These are phyloP conservation scores for Pulveroboletus frians DNA, from an alignment of 768 basidiomycete genomes.

Conservation along the genomic window DNA sequence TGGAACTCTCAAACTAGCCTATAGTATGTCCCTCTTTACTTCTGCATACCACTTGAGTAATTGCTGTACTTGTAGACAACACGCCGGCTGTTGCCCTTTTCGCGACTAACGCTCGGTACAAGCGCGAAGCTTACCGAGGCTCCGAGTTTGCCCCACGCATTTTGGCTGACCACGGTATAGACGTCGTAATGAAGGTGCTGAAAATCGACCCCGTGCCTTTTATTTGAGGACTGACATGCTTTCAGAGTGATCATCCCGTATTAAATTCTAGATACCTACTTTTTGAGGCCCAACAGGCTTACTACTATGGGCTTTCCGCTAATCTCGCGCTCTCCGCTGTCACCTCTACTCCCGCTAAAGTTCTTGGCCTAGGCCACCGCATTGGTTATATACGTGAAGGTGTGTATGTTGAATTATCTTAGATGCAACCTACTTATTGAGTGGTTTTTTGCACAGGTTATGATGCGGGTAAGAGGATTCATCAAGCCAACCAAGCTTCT, in stretches of 20 bases:
- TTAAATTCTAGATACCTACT: slow-evolving; percentile 51
- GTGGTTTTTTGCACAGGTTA: slow-evolving; percentile 40
- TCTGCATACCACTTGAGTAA: not conserved
- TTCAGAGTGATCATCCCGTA: slow-evolving; percentile 50
- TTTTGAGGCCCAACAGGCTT: slow-evolving; percentile 59
- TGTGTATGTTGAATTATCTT: slow-evolving; percentile 12
- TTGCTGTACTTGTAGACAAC: slow-evolving; percentile 29
- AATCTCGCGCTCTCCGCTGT: slow-evolving; percentile 66
- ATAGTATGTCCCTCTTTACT: slow-evolving; percentile 22
- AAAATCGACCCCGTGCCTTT: slow-evolving; percentile 22
- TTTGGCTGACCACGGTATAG: slow-evolving; percentile 50
- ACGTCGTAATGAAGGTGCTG: slow-evolving; percentile 56
- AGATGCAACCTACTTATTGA: not conserved
- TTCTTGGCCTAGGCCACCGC: slow-evolving; percentile 71
- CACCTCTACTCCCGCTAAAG: slow-evolving; percentile 64
- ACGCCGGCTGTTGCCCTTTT: slow-evolving; percentile 77
- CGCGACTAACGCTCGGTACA: slow-evolving; percentile 67
- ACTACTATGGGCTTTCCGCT: slow-evolving; percentile 64
- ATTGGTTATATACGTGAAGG: slow-evolving; percentile 59
- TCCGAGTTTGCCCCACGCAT: slow-evolving; percentile 62
- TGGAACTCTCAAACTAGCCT: slow-evolving; percentile 70
- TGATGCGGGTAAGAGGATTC: slow-evolving; percentile 51
- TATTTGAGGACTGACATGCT: slow-evolving; percentile 5
- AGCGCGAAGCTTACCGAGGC: slow-evolving; percentile 59
- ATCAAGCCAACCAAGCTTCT: not conserved